Evolutionary conservation across 306 rosid genomes (phyloP), one percentile per base, ranked within the genome.

Genomic region (Corylus heterophylla): DNA sequence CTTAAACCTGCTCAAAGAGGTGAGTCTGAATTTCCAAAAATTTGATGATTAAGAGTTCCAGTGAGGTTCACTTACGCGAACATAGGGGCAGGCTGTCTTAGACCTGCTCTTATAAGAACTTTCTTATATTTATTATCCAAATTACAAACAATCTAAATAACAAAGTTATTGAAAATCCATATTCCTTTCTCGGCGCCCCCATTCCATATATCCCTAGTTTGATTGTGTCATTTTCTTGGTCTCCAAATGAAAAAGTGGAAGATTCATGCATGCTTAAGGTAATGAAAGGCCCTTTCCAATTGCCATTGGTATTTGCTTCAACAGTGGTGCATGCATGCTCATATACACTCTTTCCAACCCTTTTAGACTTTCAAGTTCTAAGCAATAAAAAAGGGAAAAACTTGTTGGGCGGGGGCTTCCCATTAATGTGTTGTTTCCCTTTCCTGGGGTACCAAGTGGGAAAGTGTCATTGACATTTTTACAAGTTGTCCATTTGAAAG

Each of bases 251-350:
- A 64, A 64, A 37, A 14, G 47, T 37, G 22, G 22, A 16, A 64
- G 44, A 29, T 13, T 10, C 48, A 64, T 66, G 44, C 35, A 31
- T 31, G 35, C 2, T 66, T 17, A 39, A 68, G 74, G 74, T 67
- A 51, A 29, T 55, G 45, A 50, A 67, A 50, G 54, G 68, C 74
- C 22, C 45, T 77, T 56, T 56, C 67, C 5, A 77, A 42, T 66
- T 77, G 68, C 45, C 80, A 76, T 50, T 20, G 54, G 42, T 54
- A 66, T 76, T 76, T 67, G 39, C 45, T 42, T 42, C 45, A 42
- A 42, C 8, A 42, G 45, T 6, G 45, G 45, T 42, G 45, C 45
- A 5, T 42, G 45, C 45, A 42, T 42, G 45, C 45, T 42, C 45
- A 42, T 42, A 6, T 42, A 6, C 7, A 42, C 45, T 4, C 4